These are phyloP conservation scores for Epichloe aotearoae DNA, from an alignment of 2,329 filamentous ascomycete genomes.

Conservation along the genomic window DNA sequence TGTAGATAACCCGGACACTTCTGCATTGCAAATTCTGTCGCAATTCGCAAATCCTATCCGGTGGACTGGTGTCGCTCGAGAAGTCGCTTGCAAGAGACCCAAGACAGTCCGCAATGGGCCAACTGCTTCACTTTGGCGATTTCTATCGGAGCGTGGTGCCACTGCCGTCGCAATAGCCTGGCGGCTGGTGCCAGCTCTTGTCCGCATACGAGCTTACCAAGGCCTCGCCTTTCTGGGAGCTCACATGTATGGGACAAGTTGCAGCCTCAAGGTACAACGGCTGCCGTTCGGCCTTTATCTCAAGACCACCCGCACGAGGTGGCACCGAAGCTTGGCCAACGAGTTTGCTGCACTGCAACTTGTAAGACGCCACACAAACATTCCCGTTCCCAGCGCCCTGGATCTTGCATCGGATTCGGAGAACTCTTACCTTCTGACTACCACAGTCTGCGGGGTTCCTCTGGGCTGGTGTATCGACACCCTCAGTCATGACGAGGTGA, in stretches of 20 bases:
- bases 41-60: neutral
- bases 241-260: conserved; percentile 7
- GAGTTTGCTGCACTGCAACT: conserved; percentile 3
- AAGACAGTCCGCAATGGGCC: neutral
- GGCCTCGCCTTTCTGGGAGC: neutral
- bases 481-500: conserved; percentile 2
- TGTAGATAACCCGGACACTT: neutral
- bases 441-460: neutral
- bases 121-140: neutral
- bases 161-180: neutral
- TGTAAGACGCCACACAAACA: conserved; percentile 1
- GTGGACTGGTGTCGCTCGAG: neutral
- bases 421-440: neutral
- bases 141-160: neutral
- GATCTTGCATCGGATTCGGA: conserved; percentile 3
- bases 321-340: conserved; percentile 1
- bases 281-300: conserved; percentile 11
- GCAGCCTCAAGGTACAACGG: conserved; percentile 8
- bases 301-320: neutral
- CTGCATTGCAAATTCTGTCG: neutral
- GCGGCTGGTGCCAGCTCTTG: neutral
- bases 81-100: neutral
- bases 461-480: conserved; percentile 2
- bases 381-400: conserved; percentile 1
- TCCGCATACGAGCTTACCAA: conserved; percentile 1